phyloP scores from a whole-genome alignment of 208 protist genomes.

The Balamuthia mandrillaris region DNA sequence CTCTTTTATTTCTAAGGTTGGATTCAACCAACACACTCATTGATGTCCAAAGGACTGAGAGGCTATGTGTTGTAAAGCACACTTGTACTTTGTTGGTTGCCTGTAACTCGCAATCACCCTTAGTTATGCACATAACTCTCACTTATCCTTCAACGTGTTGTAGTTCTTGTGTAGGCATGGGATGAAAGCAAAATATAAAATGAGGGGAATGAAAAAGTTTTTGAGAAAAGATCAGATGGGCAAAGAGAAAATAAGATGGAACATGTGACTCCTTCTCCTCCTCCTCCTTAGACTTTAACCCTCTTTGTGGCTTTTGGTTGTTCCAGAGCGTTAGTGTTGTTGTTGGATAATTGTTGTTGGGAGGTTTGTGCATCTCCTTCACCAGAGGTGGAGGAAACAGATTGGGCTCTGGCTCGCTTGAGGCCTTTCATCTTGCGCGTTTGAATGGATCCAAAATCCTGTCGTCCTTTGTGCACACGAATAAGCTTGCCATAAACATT shows the following conservation, averaged over 20 bases:
- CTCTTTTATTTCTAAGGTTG: not conserved
- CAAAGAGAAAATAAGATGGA: not conserved
- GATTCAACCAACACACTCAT: no score
- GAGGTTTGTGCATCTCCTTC: not conserved
- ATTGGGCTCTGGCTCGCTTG: constrained; percentile 21
- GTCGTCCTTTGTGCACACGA: constrained; percentile 50
- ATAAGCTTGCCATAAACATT: constrained; percentile 37
- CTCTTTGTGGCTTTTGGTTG: no score
- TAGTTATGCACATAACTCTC: no score
- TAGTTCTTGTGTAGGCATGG: no score
- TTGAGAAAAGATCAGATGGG: not conserved
- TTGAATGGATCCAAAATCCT: constrained; percentile 54
- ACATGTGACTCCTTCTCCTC: not conserved
- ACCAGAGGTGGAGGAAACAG: not conserved
- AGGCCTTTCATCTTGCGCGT: constrained; percentile 61
- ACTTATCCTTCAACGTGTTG: no score
- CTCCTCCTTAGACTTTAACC: no score
- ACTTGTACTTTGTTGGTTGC: no score
- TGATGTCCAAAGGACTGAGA: no score
- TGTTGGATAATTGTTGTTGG: not conserved
- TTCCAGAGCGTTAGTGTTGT: no score
- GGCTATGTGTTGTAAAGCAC: no score
- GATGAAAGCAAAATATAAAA: not conserved
- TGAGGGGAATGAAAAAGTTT: not conserved
- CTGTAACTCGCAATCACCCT: no score